Evolutionary conservation across 495 filamentous ascomycete genomes (phyloP).

Genomic region (Podospora fimiseda): DNA sequence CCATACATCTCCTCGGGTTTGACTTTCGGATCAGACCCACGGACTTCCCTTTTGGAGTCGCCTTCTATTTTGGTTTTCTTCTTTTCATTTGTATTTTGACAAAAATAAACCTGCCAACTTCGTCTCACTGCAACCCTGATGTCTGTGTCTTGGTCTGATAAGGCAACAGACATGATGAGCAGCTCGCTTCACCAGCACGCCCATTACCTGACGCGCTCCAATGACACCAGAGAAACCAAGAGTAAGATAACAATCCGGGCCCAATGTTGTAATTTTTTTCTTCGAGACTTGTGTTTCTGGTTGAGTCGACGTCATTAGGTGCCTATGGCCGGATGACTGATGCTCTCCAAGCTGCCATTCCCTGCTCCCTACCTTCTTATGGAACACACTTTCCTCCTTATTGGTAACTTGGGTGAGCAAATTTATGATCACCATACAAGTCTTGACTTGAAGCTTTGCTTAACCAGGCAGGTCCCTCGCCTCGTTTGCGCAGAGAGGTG

Average conservation of each 20-base stretch:
- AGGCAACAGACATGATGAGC: no score
- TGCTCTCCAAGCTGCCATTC: constrained; percentile 3
- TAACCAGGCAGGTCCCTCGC: constrained; percentile 1
- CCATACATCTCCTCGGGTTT: background rate
- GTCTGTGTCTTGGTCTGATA: no score
- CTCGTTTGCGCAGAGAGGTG: constrained; percentile 13
- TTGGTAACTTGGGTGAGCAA: background rate
- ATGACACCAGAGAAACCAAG: background rate
- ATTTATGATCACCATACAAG: background rate
- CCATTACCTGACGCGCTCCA: background rate
- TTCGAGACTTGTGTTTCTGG: no score
- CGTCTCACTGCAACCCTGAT: background rate
- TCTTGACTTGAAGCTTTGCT: background rate
- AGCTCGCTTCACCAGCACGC: no score
- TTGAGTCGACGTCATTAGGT: background rate
- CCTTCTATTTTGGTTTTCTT: no score
- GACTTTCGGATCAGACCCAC: background rate
- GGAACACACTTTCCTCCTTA: constrained; percentile 3
- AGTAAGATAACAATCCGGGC: no score
- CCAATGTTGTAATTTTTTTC: no score
- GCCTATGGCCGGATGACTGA: background rate
- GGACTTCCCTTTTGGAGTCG: background rate
- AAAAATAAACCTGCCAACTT: constrained; percentile 8
- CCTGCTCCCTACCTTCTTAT: background rate
- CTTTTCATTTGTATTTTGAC: constrained; percentile 6